Evolutionary conservation across 2,329 filamentous ascomycete genomes (phyloP), one percentile per base, ranked within the genome.

Genomic region (Dryadomyces quercus-mongolicae): DNA sequence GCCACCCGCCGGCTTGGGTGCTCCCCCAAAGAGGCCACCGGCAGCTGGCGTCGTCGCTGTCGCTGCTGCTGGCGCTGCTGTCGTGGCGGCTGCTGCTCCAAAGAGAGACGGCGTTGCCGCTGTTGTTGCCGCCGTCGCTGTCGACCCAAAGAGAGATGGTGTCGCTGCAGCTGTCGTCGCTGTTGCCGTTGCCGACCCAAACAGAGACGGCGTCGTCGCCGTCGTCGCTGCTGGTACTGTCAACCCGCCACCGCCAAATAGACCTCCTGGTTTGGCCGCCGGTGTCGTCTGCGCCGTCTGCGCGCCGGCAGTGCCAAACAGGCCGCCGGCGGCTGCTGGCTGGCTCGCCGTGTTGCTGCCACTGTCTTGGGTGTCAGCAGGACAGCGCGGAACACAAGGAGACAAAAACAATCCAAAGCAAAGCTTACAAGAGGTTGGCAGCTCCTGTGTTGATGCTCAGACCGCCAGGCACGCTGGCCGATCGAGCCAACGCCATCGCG

Each of bases 361-460:
- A 57, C 18, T 31, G 60, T n/a, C n/a, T n/a, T n/a, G n/a, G n/a
- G n/a, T n/a, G n/a, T n/a, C 57, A 2, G 16, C 13, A 43, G 6
- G 22, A 25, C 47, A 45, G 31, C 34, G 25, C n/a, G 21, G n/a
- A 2, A 12, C 8, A 31, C 45, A n/a, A 42, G 51, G 20, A 42
- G 51, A 21, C 3, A 45, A 31, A 3, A n/a, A 44, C 22, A 52
- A 49, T 12, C 1, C 6, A 36, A n/a, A 21, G 20, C 10, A 15
- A 38, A 54, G n/a, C 74, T 65, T 62, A 78, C 76, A 76, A 75
- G 57, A 74, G 66, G 65, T 82, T 83, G 58, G 80, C 80, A 55
- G 77, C 71, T 59, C 74, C 75, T 18, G 80, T 82, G 68, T 84
- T 84, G 68, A 84, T 83, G 63, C 76, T 81, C 59, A 84, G 72